Evolutionary conservation across 352 stramenopile genomes (phyloP), one percentile per base, ranked within the genome.

Genomic region (Phytopythium boreale): DNA sequence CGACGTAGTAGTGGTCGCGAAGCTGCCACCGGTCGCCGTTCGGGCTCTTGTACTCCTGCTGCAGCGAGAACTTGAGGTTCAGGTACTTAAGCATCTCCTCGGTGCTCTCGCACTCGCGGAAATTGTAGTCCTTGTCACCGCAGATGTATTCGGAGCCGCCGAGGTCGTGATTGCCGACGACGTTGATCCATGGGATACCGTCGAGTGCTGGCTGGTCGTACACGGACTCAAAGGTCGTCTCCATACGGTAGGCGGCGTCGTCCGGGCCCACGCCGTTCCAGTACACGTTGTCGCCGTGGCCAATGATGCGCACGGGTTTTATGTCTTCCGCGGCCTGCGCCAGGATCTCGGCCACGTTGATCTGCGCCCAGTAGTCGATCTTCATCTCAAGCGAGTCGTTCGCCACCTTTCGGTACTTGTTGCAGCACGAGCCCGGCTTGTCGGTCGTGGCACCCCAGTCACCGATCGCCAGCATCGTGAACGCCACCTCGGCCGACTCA

Each of bases 271-370:
- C 85, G 24, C 87, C 87, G 71, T 94, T 93, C 85, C 85, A 95
- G 84, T 95, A 95, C 39, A 94, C 84, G 75, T 95, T 95, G 73
- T 95, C 87, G 39, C 84, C 87, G 67, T 95, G 87, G 15, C 84
- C 80, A 41, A 95, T 91, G 60, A 95, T 82, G 19, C 77, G 73
- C 34, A 72, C 63, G 0, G 87, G 84, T 60, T 89, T 91, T 59
- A 92, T 77, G 17, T 80, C 81, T 1, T 69, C 79, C 0, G 87
- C 87, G n/a, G 81, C 87, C 64, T 92, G 70, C 22, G 78, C 71
- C 6, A 95, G 59, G 66, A 95, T 88, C 67, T 92, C 84, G 17
- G 82, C 87, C 46, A 95, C 77, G 68, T 91, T 92, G 56, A 93
- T 88, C 71, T 95, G 84, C 4, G 87, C 78, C 77, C 83, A 92